Evolutionary conservation across 2,329 filamentous ascomycete species (phyloP).

Genomic region (Penicillium sp.): DNA sequence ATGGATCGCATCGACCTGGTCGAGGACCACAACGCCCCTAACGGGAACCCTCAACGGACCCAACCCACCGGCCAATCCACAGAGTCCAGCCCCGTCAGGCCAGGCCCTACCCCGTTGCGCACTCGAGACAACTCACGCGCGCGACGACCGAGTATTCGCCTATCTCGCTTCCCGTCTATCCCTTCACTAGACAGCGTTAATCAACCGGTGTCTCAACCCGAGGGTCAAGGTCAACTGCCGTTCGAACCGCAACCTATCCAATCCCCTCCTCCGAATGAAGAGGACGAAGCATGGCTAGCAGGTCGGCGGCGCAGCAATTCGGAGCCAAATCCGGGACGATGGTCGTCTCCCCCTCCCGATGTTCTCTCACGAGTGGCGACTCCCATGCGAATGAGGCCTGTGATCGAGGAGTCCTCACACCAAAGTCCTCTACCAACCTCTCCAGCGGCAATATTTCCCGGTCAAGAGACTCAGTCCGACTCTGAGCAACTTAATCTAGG

Average conservation of each 20-base stretch:
- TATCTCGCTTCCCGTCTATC: constrained; percentile 22
- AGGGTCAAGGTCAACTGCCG: constrained; percentile 10
- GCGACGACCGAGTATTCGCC: constrained; percentile 35
- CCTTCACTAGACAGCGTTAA: constrained; percentile 18
- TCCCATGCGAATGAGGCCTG: constrained; percentile 30
- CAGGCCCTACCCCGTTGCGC: constrained; percentile 16
- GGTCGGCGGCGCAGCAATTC: constrained; percentile 43
- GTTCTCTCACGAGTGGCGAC: constrained; percentile 22
- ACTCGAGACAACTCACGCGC: constrained; percentile 23
- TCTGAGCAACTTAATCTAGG: constrained; percentile 11
- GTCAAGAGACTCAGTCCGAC: neutral
- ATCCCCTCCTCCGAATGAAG: constrained; percentile 20
- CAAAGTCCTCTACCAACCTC: constrained; percentile 13
- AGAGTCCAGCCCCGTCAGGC: constrained; percentile 9
- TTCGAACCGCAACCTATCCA: constrained; percentile 15
- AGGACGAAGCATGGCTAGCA: constrained; percentile 28
- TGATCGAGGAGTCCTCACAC: constrained; percentile 35
- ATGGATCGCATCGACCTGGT: constrained; percentile 43
- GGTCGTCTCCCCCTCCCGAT: constrained; percentile 27
- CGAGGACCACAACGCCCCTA: constrained; percentile 17
- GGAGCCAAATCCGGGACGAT: constrained; percentile 38
- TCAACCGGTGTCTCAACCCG: constrained; percentile 6
- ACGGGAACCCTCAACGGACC: constrained; percentile 9
- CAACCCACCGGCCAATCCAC: constrained; percentile 5
- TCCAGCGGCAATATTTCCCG: neutral